Percentiles rank a stretch among this genome's conserved stretches.
phyloP scores from a whole-genome alignment of 768 basidiomycete species.

The Obba rivulosa region DNA sequence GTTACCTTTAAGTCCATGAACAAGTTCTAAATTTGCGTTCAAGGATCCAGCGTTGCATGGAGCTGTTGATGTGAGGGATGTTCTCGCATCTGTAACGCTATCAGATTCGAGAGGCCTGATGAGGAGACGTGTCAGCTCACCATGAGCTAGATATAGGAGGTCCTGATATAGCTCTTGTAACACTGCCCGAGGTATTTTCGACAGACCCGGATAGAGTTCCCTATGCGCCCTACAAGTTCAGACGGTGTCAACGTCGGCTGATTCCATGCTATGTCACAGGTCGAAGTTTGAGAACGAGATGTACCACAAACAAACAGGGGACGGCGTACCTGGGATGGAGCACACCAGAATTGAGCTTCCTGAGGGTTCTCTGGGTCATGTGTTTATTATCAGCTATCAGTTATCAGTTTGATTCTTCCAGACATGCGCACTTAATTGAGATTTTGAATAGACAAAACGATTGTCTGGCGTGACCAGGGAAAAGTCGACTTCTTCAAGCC shows the following conservation, averaged over 20 bases:
- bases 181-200: not conserved
- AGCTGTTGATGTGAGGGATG: conserved; percentile 11
- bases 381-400: not conserved
- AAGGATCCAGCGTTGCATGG: conserved; percentile 2
- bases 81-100: conserved; percentile 4
- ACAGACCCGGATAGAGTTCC: conserved; percentile 15
- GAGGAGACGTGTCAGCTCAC: conserved; percentile 12
- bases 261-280: too few species aligned
- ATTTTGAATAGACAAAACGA: not conserved
- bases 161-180: conserved; percentile 5
- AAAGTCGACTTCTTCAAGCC: conserved; percentile 13
- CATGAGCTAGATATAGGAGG: conserved; percentile 3
- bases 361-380: not conserved
- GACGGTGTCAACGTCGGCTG: not conserved
- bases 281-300: too few species aligned
- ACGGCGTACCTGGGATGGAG: not conserved
- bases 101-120: not conserved
- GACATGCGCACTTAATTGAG: not conserved
- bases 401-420: too few species aligned
- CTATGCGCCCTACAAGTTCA: conserved; percentile 14
- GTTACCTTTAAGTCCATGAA: not conserved
- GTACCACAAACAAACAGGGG: too few species aligned
- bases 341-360: conserved; percentile 7
- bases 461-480: not conserved
- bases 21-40: not conserved